Percentiles rank a stretch among this genome's conserved stretches.
phyloP scores from a whole-genome alignment of 768 basidiomycete genomes.

The Russula sp. region DNA sequence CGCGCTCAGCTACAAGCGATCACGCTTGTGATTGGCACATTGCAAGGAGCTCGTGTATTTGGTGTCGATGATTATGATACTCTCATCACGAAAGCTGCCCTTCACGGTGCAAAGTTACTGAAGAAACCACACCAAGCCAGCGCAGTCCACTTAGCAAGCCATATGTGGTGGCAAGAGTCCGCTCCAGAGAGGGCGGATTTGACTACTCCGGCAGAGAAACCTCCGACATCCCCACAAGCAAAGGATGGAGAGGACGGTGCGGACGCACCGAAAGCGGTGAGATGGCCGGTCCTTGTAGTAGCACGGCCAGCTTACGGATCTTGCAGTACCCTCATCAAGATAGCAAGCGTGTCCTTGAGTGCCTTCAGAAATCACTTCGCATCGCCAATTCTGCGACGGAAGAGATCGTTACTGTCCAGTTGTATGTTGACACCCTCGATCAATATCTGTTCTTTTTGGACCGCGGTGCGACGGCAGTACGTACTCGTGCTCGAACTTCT shows the following conservation, averaged over 20 bases:
- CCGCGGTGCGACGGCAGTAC: conserved; percentile 82
- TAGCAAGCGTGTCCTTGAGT: conserved; percentile 95
- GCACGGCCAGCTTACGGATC: neutral
- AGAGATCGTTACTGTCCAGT: conserved; percentile 91
- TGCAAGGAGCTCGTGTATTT: conserved; percentile 88
- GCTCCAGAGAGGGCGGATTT: conserved; percentile 38
- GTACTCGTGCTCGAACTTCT: conserved; percentile 27
- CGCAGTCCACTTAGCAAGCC: conserved; percentile 90
- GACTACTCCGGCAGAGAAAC: conserved; percentile 29
- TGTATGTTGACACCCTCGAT: conserved; percentile 95
- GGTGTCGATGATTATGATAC: conserved; percentile 95
- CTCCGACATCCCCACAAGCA: conserved; percentile 28
- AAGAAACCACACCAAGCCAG: conserved; percentile 98
- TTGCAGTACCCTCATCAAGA: conserved; percentile 79
- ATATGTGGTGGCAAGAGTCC: conserved; percentile 95
- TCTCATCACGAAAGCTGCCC: conserved; percentile 94
- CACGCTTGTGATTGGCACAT: conserved; percentile 84
- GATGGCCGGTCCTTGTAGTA: conserved; percentile 2
- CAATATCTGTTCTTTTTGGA: conserved; percentile 96
- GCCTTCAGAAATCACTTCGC: conserved; percentile 91
- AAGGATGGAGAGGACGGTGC: conserved; percentile 40
- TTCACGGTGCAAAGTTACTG: conserved; percentile 91
- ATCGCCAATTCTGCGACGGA: conserved; percentile 97
- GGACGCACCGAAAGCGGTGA: conserved; percentile 28
- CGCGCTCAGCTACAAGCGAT: conserved; percentile 97